These are phyloP conservation scores for Ulota crispa DNA, from an alignment of 225 moss, liverwort and hornwort species.

Conservation along the genomic window DNA sequence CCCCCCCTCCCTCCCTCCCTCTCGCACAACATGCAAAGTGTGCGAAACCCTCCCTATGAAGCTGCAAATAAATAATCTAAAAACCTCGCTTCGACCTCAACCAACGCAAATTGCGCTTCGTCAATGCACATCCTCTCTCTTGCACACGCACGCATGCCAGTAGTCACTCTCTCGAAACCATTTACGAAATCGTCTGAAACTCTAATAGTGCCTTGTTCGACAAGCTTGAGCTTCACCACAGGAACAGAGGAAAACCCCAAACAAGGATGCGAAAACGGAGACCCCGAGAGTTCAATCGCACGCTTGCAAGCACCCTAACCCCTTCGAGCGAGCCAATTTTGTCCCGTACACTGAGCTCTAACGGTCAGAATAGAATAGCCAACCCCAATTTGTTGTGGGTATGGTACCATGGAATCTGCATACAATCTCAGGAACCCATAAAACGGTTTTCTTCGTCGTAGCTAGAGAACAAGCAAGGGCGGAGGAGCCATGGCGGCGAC, in stretches of 20 bases:
- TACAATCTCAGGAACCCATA: neutral
- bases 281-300: neutral
- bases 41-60: slow-evolving; percentile 20
- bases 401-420: neutral
- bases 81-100: neutral
- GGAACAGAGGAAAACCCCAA: neutral
- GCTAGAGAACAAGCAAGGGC: neutral
- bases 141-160: neutral
- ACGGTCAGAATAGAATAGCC: slow-evolving; percentile 20
- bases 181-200: neutral
- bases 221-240: neutral
- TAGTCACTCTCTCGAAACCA: neutral
- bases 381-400: slow-evolving; percentile 18
- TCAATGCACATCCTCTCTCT: slow-evolving; percentile 15
- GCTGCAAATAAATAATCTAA: neutral
- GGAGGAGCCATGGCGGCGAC: too few relatives aligned
- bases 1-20: too few relatives aligned
- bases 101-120: neutral
- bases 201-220: neutral
- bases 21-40: neutral
- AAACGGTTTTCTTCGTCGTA: neutral
- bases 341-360: neutral
- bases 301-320: neutral
- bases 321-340: neutral
- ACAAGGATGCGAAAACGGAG: neutral